Base-by-base conservation (phyloP, 768 basidiomycete genomes). In the Pholiota molesta region DNA sequence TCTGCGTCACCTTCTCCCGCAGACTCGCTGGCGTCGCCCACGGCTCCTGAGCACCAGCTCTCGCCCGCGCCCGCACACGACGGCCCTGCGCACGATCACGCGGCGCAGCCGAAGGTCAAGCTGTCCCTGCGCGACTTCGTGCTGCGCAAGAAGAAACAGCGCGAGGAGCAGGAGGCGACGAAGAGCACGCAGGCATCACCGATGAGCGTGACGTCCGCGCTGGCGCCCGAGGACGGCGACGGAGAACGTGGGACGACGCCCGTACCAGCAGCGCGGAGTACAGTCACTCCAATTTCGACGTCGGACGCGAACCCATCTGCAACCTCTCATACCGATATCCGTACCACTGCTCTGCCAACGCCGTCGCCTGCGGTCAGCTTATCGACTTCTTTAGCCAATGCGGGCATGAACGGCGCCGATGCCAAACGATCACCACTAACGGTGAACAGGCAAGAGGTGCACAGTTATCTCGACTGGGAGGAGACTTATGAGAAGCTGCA, bases 81-180 rank as follows among this genome's bases (percentile, higher is more conserved):
- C 5, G 31, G 44, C 13, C 29, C n/a, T 2, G 56, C 31, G 17
- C 56, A 44, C 56, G 29, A 57, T n/a, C 26, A 42, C 17, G 26
- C 42, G 5, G 21, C 57, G 13, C 62, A 52, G 31, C 74, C 74
- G 6, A 83, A 83, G 40, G 84, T 86, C 53, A 84, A 85, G 63
- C 80, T 86, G 70, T 83, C 86, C 0, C 67, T 87, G 57, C 83
- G 81, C 62, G 86, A 87, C 62, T 87, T 86, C 65, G 83, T 79
- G 26, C 59, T 81, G n/a, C 72, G 86, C 56, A 85, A 81, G 77
- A 81, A 80, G 76, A 81, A 79, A 70, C 78, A 79, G 62, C 75
- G 79, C 56, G 82, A 84, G 65, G 83, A 83, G 65, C 76, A 78
- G 62, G 68, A 68, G 45, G 37, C 35, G 51, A 61, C 56, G 35